Conservation (phyloP, 257 asterid species). For the Ilex aquifolium region DNA sequence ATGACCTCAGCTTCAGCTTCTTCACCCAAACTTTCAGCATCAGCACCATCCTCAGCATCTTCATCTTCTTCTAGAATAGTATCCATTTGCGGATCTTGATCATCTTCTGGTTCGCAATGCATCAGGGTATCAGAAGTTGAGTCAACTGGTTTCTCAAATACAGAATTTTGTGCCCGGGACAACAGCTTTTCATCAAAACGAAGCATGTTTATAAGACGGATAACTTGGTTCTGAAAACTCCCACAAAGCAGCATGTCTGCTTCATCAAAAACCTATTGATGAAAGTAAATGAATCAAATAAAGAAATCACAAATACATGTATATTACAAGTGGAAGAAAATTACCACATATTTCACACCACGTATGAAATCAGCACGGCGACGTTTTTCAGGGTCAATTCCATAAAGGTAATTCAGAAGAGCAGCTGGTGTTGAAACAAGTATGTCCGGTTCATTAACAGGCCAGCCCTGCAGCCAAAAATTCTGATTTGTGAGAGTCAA, state of each 20-base stretch:
- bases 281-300: constrained; percentile 5
- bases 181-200: constrained; percentile 93
- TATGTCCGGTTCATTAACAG: constrained; percentile 70
- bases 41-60: constrained; percentile 29
- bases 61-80: constrained; percentile 32
- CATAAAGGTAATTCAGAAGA: constrained; percentile 71
- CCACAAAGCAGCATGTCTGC: constrained; percentile 95
- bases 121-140: constrained; percentile 18
- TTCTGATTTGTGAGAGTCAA: constrained; percentile 13
- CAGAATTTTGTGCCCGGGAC: constrained; percentile 38
- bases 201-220: constrained; percentile 79
- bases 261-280: constrained; percentile 83
- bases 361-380: constrained; percentile 57
- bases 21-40: constrained; percentile 18
- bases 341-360: constrained; percentile 78
- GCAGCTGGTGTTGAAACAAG: constrained; percentile 94
- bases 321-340: constrained; percentile 5
- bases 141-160: constrained; percentile 17
- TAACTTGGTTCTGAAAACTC: constrained; percentile 89
- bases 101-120: constrained; percentile 33
- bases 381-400: constrained; percentile 54
- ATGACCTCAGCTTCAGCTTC: constrained; percentile 29
- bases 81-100: constrained; percentile 24
- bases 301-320: background rate
- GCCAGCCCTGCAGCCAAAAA: constrained; percentile 60